A percentile compares a stretch with the other conserved stretches of the same genome.
Evolutionary conservation across 177 flowering plant species (phyloP).

Genomic region (Telopea speciosissima): DNA sequence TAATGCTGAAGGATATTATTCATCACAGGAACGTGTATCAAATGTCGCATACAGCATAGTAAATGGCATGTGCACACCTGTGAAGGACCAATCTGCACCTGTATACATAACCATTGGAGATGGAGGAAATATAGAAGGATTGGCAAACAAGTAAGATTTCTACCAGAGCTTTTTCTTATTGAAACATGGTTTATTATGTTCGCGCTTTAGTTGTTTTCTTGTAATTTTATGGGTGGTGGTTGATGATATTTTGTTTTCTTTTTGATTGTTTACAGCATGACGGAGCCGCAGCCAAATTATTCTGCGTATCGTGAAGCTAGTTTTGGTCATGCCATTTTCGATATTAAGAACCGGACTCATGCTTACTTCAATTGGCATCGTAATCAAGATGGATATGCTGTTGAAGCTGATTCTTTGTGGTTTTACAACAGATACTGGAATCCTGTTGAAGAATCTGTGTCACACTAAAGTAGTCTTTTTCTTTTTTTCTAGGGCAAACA

Average conservation of each 20-base stretch:
- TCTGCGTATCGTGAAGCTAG: slow-evolving; percentile 83
- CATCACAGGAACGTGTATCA: slow-evolving; percentile 67
- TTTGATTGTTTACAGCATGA: slow-evolving; percentile 45
- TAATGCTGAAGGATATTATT: not conserved
- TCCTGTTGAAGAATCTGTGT: slow-evolving; percentile 14
- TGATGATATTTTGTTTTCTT: not conserved
- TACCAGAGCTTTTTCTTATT: not conserved
- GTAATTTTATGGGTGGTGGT: not conserved
- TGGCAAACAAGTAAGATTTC: slow-evolving; percentile 60
- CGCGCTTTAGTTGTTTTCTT: not conserved
- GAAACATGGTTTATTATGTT: not conserved
- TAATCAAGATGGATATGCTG: slow-evolving; percentile 66
- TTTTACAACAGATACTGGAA: slow-evolving; percentile 57
- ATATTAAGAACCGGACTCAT: slow-evolving; percentile 80
- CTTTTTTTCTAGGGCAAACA: not conserved
- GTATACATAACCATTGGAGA: slow-evolving; percentile 85
- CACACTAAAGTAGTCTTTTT: not conserved
- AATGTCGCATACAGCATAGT: slow-evolving; percentile 61
- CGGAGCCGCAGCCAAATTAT: slow-evolving; percentile 76
- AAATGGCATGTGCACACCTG: slow-evolving; percentile 57
- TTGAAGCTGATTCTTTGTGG: slow-evolving; percentile 63
- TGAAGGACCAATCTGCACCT: slow-evolving; percentile 59
- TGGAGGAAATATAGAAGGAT: slow-evolving; percentile 81
- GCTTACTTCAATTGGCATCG: slow-evolving; percentile 77
- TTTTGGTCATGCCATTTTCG: slow-evolving; percentile 71